Evolutionary conservation across 2,329 filamentous ascomycete species (phyloP).

Genomic region (Pseudopyricularia cyperi): DNA sequence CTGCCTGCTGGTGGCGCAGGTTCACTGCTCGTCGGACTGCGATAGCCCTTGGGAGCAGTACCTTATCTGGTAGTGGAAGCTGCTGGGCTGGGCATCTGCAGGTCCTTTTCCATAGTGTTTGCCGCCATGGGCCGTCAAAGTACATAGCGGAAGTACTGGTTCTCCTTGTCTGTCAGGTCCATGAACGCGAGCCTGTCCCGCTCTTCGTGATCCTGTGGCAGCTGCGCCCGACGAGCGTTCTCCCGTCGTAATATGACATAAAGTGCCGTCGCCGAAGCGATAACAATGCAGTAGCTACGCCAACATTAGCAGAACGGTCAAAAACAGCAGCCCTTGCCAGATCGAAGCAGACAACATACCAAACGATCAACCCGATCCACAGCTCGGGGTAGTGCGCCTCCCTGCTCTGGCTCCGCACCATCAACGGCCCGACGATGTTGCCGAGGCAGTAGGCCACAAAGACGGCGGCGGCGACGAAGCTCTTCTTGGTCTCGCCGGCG

Average conservation of each 20-base stretch:
- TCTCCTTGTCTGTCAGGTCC: conserved; percentile 42
- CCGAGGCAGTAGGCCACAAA: conserved; percentile 66
- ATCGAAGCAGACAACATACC: not conserved
- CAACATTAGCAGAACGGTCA: no score
- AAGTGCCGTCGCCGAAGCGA: not conserved
- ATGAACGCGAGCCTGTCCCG: conserved; percentile 26
- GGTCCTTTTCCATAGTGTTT: not conserved
- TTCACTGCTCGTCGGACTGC: no score
- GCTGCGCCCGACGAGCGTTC: not conserved
- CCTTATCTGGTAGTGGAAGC: no score
- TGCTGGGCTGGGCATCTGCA: no score
- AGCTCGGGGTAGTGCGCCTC: conserved; percentile 6
- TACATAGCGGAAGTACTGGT: conserved; percentile 39
- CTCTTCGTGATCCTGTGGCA: conserved; percentile 14
- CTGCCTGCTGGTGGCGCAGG: no score
- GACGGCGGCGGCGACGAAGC: conserved; percentile 59
- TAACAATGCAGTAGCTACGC: not conserved
- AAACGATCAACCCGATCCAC: not conserved
- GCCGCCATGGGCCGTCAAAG: not conserved
- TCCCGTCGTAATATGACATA: not conserved
- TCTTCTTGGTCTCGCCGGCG: conserved; percentile 66
- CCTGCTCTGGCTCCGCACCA: conserved; percentile 49
- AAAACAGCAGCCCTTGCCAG: no score
- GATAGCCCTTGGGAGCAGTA: no score
- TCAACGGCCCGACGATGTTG: conserved; percentile 64